Evolutionary conservation across 2,329 filamentous ascomycete genomes (phyloP), one percentile per base, ranked within the genome.

Genomic region (Penicillium psychrosexuale): DNA sequence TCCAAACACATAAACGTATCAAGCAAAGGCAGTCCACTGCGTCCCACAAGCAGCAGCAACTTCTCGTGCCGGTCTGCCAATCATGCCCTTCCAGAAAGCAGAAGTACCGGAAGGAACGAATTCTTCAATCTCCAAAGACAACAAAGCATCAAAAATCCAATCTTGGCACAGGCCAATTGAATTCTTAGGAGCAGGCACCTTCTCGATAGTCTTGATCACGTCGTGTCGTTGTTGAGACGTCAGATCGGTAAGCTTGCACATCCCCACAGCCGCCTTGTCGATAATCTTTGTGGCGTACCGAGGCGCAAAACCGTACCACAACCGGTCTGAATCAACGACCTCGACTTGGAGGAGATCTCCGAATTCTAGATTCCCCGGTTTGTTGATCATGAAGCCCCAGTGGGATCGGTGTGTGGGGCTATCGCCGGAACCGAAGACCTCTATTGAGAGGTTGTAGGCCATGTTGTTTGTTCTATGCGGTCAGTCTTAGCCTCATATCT

Each of bases 281-380:
- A 58, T 46, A n/a, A 67, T 50, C 17, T 61, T 54, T 3, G 60
- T 63, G n/a, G 58, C 57, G 38, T 60, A 58, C 8, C 64, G 57
- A 3, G 57, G 49, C 37, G 65, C 61, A 22, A 63, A 66, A 27
- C 63, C 57, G 43, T 64, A 67, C 61, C 65, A 67, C 1, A 67
- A 47, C 34, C 48, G 54, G 2, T 61, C 42, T 2, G 61, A 36
- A 31, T 66, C 61, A 42, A 68, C 59, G 22, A 61, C 37, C 12
- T 59, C 55, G 34, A 68, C 65, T 48, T 67, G 62, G n/a, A 67
- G 58, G 9, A 68, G 61, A 56, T 68, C 66, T 40, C 64, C 65
- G 36, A 60, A 56, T 17, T 49, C 39, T 8, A 33, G 27, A 15
- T 59, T 54, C 13, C 53, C 38, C 13, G 61, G 61, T 19, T 55